These are phyloP conservation scores for Nicotiana otophora DNA, from an alignment of 257 asterid species.

Conservation along the genomic window DNA sequence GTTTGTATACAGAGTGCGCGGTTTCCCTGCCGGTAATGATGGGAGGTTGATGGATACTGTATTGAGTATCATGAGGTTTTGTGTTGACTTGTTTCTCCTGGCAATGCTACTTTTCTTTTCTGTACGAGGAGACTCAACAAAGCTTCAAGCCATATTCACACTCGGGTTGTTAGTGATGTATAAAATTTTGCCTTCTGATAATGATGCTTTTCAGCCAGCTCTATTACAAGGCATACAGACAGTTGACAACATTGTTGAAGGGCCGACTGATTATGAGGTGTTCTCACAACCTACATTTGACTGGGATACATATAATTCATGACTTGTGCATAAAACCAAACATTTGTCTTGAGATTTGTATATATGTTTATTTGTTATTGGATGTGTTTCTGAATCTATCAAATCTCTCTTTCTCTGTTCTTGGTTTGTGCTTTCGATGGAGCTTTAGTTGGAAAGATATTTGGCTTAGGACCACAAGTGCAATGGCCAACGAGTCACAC, in stretches of 20 bases:
- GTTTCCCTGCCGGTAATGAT: slow-evolving; percentile 95
- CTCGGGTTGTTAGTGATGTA: slow-evolving; percentile 69
- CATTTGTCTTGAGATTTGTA: slow-evolving; percentile 8
- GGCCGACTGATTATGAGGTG: slow-evolving; percentile 82
- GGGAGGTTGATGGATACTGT: slow-evolving; percentile 96
- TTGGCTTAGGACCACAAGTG: not conserved
- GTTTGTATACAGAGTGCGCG: slow-evolving; percentile 86
- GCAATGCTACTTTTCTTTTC: slow-evolving; percentile 84
- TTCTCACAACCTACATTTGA: slow-evolving; percentile 83
- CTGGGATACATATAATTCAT: slow-evolving; percentile 75
- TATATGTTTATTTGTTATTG: not conserved
- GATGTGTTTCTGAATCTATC: slow-evolving; percentile 1
- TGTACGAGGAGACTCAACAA: slow-evolving; percentile 69
- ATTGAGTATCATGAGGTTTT: slow-evolving; percentile 66
- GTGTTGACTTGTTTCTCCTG: slow-evolving; percentile 69
- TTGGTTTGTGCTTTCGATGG: not conserved
- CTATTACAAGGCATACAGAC: slow-evolving; percentile 67
- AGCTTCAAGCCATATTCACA: slow-evolving; percentile 95
- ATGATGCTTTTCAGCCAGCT: slow-evolving; percentile 56
- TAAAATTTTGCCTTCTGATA: slow-evolving; percentile 67
- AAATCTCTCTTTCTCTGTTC: not conserved
- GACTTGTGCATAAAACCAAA: slow-evolving; percentile 18
- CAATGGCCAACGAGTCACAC: not conserved
- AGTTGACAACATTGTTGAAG: slow-evolving; percentile 58
- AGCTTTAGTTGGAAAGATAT: not conserved